A percentile compares a stretch with the other conserved stretches of the same genome.
Evolutionary conservation across 108 stramenopile genomes (phyloP).

Genomic region (Pseudonitzschia multistriata): DNA sequence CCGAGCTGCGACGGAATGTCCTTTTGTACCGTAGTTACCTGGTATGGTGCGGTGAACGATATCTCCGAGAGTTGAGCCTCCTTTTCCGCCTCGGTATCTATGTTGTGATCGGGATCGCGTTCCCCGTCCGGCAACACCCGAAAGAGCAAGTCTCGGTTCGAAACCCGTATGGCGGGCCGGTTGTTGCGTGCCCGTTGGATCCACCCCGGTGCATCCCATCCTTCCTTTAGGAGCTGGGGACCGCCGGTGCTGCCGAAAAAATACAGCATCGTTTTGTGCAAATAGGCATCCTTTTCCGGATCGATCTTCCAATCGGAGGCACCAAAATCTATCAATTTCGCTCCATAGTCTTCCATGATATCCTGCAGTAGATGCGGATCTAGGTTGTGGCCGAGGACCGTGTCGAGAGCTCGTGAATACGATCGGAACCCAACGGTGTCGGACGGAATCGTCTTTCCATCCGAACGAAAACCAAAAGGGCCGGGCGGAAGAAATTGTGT

Average conservation of each 20-base stretch:
- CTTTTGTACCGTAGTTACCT: conserved; percentile 52
- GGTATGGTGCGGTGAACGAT: conserved; percentile 56
- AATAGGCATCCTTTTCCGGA: conserved; percentile 40
- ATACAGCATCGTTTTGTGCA: conserved; percentile 86
- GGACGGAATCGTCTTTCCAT: conserved; percentile 51
- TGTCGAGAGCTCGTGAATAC: conserved; percentile 71
- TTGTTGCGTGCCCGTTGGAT: conserved; percentile 48
- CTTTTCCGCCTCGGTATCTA: background rate
- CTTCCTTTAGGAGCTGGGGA: conserved; percentile 44
- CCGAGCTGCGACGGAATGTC: conserved; percentile 27
- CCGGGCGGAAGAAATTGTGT: conserved; percentile 65
- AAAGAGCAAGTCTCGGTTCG: conserved; percentile 83
- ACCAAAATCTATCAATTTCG: conserved; percentile 46
- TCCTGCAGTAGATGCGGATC: conserved; percentile 53
- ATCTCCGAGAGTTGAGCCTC: conserved; percentile 39
- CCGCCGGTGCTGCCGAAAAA: conserved; percentile 80
- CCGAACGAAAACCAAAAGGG: conserved; percentile 25
- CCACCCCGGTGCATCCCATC: conserved; percentile 76
- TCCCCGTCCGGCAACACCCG: conserved; percentile 15
- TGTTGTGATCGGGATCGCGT: background rate
- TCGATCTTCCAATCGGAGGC: conserved; percentile 85
- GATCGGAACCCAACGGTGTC: conserved; percentile 72
- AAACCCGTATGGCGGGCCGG: conserved; percentile 58
- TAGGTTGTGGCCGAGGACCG: conserved; percentile 76
- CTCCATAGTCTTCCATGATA: conserved; percentile 70